Percentiles rank a stretch among this genome's conserved stretches.
These are phyloP conservation scores for Metschnikowia colocasiae DNA, from an alignment of 805 yeast species.

Conservation along the genomic window DNA sequence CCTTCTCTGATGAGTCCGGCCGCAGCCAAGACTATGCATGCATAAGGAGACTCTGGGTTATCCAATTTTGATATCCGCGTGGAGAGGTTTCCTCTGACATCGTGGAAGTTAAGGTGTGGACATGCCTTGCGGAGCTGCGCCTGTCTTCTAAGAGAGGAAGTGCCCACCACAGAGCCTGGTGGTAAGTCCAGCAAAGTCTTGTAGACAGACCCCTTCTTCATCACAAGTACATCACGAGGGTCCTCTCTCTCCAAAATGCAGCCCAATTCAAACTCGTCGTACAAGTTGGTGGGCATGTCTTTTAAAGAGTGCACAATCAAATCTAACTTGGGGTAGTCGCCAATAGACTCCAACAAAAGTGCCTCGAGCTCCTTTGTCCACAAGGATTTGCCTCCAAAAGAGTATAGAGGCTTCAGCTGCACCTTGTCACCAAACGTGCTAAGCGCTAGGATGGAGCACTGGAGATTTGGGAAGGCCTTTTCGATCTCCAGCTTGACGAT, in stretches of 20 bases:
- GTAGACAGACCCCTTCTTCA: constrained; percentile 64
- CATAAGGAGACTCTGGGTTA: constrained; percentile 55
- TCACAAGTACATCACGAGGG: constrained; percentile 87
- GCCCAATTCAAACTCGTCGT: constrained; percentile 86
- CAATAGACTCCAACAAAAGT: constrained; percentile 59
- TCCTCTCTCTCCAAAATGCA: constrained; percentile 84
- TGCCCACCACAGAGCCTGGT: constrained; percentile 82
- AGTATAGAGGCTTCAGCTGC: constrained; percentile 78
- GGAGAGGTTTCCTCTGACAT: constrained; percentile 75
- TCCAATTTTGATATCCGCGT: constrained; percentile 84
- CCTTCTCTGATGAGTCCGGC: constrained; percentile 84
- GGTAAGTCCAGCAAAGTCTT: constrained; percentile 72
- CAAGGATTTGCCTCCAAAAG: constrained; percentile 92
- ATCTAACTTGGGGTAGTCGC: constrained; percentile 66
- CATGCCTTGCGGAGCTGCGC: constrained; percentile 80
- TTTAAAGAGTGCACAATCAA: constrained; percentile 91
- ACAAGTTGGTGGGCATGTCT: constrained; percentile 87
- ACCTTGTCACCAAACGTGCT: constrained; percentile 89
- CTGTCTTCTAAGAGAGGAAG: constrained; percentile 89
- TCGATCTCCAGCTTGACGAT: constrained; percentile 62
- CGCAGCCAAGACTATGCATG: constrained; percentile 83
- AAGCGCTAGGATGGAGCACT: constrained; percentile 75
- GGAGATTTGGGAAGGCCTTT: constrained; percentile 55
- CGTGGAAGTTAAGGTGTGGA: constrained; percentile 75
- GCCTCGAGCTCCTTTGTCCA: constrained; percentile 97